Conservation (phyloP, 2,329 filamentous ascomycete species). For the Aspergillus felis region DNA sequence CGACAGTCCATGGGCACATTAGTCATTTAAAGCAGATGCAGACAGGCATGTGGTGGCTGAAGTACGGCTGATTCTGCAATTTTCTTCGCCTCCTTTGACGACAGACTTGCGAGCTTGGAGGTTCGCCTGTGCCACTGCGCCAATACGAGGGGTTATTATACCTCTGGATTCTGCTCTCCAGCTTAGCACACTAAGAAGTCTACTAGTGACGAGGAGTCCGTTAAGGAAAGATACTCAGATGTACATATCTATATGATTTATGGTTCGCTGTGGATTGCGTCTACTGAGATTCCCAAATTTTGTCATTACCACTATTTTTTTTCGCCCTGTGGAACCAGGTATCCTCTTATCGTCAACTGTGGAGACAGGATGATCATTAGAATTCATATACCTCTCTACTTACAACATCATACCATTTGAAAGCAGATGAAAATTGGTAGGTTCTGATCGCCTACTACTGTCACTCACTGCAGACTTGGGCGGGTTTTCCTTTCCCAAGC, state of each 20-base stretch:
- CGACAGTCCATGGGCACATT: neutral
- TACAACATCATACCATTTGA: neutral
- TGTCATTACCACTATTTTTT: neutral
- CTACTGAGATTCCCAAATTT: neutral
- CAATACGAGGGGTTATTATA: neutral
- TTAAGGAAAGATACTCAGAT: neutral
- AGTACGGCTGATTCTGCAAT: neutral
- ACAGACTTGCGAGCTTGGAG: neutral
- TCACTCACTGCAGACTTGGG: neutral
- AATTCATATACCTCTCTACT: neutral
- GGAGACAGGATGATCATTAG: neutral
- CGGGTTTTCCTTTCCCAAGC: neutral
- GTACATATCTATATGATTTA: neutral
- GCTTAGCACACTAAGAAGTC: neutral
- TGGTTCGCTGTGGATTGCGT: neutral
- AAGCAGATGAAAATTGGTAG: neutral
- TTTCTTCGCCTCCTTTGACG: conserved; percentile 1
- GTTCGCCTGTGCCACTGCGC: neutral
- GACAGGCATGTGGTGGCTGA: neutral
- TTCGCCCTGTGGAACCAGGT: neutral
- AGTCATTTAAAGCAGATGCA: neutral
- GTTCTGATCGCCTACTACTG: neutral
- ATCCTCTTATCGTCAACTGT: neutral
- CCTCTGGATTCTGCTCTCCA: neutral
- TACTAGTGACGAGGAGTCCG: neutral